phyloP scores from a whole-genome alignment of 345 rosid genomes.

The Dimocarpus longan region DNA sequence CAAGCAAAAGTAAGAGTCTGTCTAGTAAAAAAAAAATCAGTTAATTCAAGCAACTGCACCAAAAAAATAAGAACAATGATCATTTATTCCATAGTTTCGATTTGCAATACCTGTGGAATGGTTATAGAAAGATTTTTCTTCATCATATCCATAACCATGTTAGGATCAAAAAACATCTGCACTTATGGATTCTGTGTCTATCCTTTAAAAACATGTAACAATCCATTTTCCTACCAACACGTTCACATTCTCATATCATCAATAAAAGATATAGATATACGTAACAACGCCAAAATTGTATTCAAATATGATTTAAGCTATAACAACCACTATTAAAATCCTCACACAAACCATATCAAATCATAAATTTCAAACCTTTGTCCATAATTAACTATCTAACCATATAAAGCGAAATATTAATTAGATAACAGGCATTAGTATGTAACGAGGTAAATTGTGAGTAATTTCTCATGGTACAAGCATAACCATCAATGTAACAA shows the following conservation, averaged over 20 bases:
- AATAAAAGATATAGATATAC: background rate
- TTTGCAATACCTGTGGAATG: constrained; percentile 77
- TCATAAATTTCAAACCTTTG: background rate
- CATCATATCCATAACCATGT: constrained; percentile 99
- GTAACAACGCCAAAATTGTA: no score
- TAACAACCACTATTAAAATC: no score
- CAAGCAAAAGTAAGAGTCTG: constrained; percentile 98
- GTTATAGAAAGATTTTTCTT: constrained; percentile 99
- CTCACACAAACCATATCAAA: no score
- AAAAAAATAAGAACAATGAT: background rate
- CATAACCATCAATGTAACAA: no score
- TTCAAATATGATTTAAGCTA: no score
- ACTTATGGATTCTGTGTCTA: constrained; percentile 90
- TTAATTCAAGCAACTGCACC: background rate
- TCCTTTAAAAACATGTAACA: constrained; percentile 80
- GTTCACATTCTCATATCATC: background rate
- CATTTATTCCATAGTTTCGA: background rate
- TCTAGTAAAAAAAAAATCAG: constrained; percentile 28
- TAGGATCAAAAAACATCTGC: constrained; percentile 98
- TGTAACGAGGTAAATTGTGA: no score
- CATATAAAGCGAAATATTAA: background rate
- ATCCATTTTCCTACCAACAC: constrained; percentile 79
- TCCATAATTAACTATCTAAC: background rate
- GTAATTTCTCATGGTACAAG: no score
- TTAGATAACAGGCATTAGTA: no score